Percentiles rank a stretch among this genome's conserved stretches.
Conservation (phyloP, 768 basidiomycete genomes). For the Termitomyces sp. region DNA sequence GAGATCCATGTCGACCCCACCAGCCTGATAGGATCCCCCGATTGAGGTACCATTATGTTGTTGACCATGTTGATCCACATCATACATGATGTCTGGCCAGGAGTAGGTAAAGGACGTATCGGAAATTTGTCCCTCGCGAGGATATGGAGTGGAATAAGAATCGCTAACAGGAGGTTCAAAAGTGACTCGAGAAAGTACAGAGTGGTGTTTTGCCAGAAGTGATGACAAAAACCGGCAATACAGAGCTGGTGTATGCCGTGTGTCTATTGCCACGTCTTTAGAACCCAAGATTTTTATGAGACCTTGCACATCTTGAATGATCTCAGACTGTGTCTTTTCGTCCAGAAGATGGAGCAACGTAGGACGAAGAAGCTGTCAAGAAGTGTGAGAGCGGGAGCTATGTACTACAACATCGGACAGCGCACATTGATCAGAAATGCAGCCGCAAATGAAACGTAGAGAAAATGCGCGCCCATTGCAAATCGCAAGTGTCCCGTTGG, state of each 20-base stretch:
- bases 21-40: slow-evolving; percentile 2
- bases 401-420: not conserved
- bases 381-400: not conserved
- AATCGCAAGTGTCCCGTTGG: slow-evolving; percentile 51
- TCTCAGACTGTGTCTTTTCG: slow-evolving; percentile 30
- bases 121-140: slow-evolving; percentile 13
- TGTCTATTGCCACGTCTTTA: slow-evolving; percentile 46
- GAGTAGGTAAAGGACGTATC: slow-evolving; percentile 27
- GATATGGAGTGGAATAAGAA: slow-evolving; percentile 15
- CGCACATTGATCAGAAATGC: slow-evolving; percentile 58
- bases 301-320: slow-evolving; percentile 34
- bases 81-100: slow-evolving; percentile 38
- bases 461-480: slow-evolving; percentile 47
- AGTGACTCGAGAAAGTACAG: slow-evolving; percentile 3
- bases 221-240: slow-evolving; percentile 52
- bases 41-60: not conserved
- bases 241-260: slow-evolving; percentile 48
- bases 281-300: slow-evolving; percentile 43
- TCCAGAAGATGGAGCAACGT: slow-evolving; percentile 38
- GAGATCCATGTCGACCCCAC: slow-evolving; percentile 40
- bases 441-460: slow-evolving; percentile 52
- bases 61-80: not conserved
- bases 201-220: slow-evolving; percentile 34
- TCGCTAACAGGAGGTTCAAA: slow-evolving; percentile 6
- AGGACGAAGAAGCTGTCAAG: slow-evolving; percentile 42